phyloP scores from a whole-genome alignment of 208 protist genomes.

The Wallacemonas sp. region DNA sequence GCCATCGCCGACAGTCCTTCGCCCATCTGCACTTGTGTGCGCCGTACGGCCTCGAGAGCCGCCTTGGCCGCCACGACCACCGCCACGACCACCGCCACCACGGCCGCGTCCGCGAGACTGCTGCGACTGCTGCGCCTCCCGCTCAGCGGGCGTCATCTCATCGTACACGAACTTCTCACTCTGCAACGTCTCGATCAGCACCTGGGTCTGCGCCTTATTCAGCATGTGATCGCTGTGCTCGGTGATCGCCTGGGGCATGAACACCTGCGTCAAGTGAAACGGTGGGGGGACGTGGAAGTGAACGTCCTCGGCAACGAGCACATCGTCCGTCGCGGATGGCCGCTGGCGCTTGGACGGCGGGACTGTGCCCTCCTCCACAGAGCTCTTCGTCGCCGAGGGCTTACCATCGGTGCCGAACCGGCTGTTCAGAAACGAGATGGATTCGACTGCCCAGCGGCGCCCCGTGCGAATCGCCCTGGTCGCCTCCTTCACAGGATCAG shows the following conservation, averaged over 20 bases:
- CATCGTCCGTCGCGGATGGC: no score
- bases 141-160: neutral
- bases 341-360: no score
- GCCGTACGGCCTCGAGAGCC: no score
- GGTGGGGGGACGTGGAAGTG: conserved; percentile 29
- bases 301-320: conserved; percentile 4
- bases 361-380: no score
- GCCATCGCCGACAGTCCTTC: neutral
- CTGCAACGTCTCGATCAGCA: conserved; percentile 33
- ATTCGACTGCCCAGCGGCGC: neutral
- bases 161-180: conserved; percentile 17
- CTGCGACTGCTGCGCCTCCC: neutral
- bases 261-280: conserved; percentile 53
- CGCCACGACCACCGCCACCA: neutral
- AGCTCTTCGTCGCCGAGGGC: no score
- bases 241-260: conserved; percentile 34
- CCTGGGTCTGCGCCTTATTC: conserved; percentile 21
- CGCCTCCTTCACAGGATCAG: conserved; percentile 3
- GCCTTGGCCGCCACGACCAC: conserved; percentile 9
- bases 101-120: neutral
- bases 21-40: no score
- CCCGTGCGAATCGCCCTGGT: neutral
- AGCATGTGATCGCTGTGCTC: conserved; percentile 38
- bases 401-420: neutral
- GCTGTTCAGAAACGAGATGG: neutral